These are phyloP conservation scores for Puccinia novopanici DNA, from an alignment of 1,284 basidiomycete genomes.

Conservation along the genomic window DNA sequence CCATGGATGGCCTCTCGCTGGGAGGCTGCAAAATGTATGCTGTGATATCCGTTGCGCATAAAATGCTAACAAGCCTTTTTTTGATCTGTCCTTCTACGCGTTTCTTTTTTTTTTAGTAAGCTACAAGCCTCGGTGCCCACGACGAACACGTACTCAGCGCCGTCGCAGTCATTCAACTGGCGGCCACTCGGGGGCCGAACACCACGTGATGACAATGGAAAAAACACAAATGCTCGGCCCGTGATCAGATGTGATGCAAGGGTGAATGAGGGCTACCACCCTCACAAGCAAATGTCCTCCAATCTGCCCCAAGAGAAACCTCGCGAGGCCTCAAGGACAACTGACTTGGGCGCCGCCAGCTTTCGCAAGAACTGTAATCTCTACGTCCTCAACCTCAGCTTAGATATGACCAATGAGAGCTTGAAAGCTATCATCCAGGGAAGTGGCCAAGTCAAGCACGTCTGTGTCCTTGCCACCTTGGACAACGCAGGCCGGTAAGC, in stretches of 20 bases:
- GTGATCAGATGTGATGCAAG: not conserved
- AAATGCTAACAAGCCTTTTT: too few relatives aligned
- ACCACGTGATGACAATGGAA: conserved; percentile 4
- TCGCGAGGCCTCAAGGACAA: not conserved
- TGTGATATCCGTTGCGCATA: not conserved
- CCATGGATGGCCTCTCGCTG: conserved; percentile 25
- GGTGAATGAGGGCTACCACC: not conserved
- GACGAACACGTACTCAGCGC: not conserved
- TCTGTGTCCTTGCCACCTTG: conserved; percentile 49
- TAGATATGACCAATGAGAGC: conserved; percentile 46
- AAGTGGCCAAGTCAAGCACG: conserved; percentile 43
- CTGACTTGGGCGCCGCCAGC: not conserved
- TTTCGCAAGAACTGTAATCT: conserved; percentile 44
- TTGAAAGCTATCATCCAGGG: conserved; percentile 35
- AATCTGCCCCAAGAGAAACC: not conserved
- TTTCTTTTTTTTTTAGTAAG: conserved; percentile 10
- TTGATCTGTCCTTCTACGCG: not conserved
- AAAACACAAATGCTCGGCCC: not conserved
- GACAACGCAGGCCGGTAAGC: conserved; percentile 48
- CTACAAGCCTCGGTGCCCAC: not conserved
- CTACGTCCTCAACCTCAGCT: conserved; percentile 46
- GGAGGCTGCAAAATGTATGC: conserved; percentile 20
- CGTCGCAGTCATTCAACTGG: conserved; percentile 3
- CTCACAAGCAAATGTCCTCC: not conserved
- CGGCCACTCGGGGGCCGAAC: conserved; percentile 4